A percentile compares a stretch with the other conserved stretches of the same genome.
Conservation (phyloP, 2,329 filamentous ascomycete species). For the Aureobasidium sp. region DNA sequence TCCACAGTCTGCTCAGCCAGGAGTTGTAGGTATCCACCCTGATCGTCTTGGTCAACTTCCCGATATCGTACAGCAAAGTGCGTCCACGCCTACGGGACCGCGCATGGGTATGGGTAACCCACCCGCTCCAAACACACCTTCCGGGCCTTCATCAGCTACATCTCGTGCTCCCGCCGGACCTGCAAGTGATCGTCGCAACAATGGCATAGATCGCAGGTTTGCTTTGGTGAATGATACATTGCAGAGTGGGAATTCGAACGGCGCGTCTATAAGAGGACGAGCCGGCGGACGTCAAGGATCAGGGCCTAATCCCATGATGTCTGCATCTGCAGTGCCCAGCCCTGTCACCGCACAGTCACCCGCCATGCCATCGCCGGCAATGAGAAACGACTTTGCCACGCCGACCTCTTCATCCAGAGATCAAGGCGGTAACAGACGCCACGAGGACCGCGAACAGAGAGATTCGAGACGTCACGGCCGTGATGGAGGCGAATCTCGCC, state of each 20-base stretch:
- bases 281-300: not conserved
- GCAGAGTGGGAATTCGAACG: slow-evolving; percentile 8
- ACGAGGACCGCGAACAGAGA: slow-evolving; percentile 21
- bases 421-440: slow-evolving; percentile 16
- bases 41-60: slow-evolving; percentile 18
- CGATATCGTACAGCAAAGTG: not conserved
- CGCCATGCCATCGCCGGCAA: not conserved
- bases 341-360: not conserved
- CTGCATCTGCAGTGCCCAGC: not conserved
- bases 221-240: slow-evolving; percentile 22
- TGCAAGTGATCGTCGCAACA: slow-evolving; percentile 17
- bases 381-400: not conserved
- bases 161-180: slow-evolving; percentile 19
- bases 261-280: slow-evolving; percentile 15
- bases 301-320: not conserved
- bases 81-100: slow-evolving; percentile 24
- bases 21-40: slow-evolving; percentile 23
- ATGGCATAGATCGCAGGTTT: slow-evolving; percentile 24
- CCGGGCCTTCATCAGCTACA: slow-evolving; percentile 24
- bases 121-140: slow-evolving; percentile 21
- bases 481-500: slow-evolving; percentile 16
- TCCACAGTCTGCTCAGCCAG: slow-evolving; percentile 20
- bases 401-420: not conserved
- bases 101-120: slow-evolving; percentile 27
- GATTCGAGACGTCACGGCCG: slow-evolving; percentile 19